These are phyloP conservation scores for Tricholoma sp. DNA, from an alignment of 768 basidiomycete genomes.

Conservation along the genomic window DNA sequence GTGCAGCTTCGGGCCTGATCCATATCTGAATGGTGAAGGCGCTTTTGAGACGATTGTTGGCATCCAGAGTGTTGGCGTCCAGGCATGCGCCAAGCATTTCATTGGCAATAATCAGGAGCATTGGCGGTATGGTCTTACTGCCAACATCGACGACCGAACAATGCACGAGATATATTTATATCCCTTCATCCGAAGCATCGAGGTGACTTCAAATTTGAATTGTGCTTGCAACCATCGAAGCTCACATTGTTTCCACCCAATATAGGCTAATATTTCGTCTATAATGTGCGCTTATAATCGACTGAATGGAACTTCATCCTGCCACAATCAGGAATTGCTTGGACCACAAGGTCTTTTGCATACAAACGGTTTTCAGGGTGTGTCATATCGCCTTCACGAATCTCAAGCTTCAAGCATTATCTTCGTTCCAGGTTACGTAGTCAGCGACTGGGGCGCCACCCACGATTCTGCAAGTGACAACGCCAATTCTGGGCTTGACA, in stretches of 20 bases:
- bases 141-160: constrained; percentile 55
- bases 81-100: constrained; percentile 54
- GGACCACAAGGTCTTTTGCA: constrained; percentile 35
- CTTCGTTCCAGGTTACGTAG: constrained; percentile 31
- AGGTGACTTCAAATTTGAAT: constrained; percentile 22
- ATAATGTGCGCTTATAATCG: constrained; percentile 54
- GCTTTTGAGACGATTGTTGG: constrained; percentile 56
- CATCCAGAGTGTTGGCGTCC: constrained; percentile 55
- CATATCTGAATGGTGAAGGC: constrained; percentile 58
- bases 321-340: constrained; percentile 51
- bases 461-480: constrained; percentile 41
- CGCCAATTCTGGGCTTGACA: constrained; percentile 44
- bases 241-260: not conserved
- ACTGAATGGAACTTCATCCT: constrained; percentile 58
- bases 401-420: not conserved
- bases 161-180: constrained; percentile 49
- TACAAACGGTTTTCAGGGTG: constrained; percentile 39
- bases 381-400: not conserved
- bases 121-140: constrained; percentile 40
- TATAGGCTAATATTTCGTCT: constrained; percentile 42
- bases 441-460: constrained; percentile 52
- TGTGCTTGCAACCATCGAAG: not conserved
- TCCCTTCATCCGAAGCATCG: constrained; percentile 45
- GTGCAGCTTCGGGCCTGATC: constrained; percentile 51
- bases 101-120: constrained; percentile 48